phyloP scores from a whole-genome alignment of 306 rosid genomes.

The Begonia fuchsioides region DNA sequence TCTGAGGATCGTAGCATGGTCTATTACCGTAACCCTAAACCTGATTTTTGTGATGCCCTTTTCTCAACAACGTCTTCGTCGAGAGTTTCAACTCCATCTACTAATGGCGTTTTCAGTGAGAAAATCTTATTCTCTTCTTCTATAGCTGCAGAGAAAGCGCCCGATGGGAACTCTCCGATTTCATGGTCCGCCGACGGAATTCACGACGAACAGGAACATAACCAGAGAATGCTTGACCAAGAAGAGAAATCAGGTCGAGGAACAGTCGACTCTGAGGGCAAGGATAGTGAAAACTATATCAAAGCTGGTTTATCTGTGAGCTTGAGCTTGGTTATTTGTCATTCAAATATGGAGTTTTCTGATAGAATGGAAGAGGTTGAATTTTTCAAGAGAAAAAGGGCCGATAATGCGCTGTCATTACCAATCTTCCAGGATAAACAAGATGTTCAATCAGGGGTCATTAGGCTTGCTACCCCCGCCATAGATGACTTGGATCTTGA shows the following conservation, averaged over 20 bases:
- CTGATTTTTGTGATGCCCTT: conserved; percentile 2
- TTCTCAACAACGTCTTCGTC: conserved; percentile 29
- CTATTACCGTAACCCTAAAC: conserved; percentile 44
- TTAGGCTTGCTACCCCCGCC: conserved; percentile 19
- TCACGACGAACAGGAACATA: background rate
- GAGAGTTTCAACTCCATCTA: conserved; percentile 19
- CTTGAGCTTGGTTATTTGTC: conserved; percentile 22
- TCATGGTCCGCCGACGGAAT: conserved; percentile 15
- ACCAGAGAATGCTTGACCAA: conserved; percentile 8
- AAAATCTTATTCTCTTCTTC: too few species aligned
- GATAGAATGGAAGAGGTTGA: too few species aligned
- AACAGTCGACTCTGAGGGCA: too few species aligned
- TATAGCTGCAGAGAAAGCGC: too few species aligned
- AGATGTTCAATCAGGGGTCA: conserved; percentile 11
- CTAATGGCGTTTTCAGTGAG: too few species aligned
- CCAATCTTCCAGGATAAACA: conserved; percentile 19
- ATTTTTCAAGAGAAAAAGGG: conserved; percentile 52
- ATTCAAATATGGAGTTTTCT: conserved; percentile 7
- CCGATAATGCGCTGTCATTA: conserved; percentile 17
- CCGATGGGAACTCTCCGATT: conserved; percentile 6
- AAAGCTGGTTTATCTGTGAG: conserved; percentile 26
- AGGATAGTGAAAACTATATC: conserved; percentile 14
- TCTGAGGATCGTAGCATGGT: conserved; percentile 33
- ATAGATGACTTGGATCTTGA: conserved; percentile 45
- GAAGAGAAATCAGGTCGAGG: conserved; percentile 20